Conservation (phyloP, 768 basidiomycete species). For the Leucosporidium yakuticum region DNA sequence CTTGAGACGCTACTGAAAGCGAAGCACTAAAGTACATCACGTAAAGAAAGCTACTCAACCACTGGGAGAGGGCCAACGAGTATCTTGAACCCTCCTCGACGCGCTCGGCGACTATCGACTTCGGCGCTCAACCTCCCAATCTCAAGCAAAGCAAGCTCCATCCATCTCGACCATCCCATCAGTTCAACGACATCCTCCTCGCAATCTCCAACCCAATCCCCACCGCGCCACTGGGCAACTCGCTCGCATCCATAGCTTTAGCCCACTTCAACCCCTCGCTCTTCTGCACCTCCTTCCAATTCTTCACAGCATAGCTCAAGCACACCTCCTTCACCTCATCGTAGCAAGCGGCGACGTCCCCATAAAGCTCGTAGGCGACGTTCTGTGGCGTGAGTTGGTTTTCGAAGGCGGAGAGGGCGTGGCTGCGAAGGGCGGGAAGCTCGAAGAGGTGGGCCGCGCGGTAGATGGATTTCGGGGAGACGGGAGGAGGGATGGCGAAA, state of each 20-base stretch:
- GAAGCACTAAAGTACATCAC: too few relatives aligned
- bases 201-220: background rate
- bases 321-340: background rate
- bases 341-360: background rate
- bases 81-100: too few relatives aligned
- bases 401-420: conserved; percentile 13
- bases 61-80: too few relatives aligned
- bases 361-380: conserved; percentile 12
- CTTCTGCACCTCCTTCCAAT: conserved; percentile 5
- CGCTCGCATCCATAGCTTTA: background rate
- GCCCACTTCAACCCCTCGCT: background rate
- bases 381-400: conserved; percentile 4
- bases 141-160: too few relatives aligned
- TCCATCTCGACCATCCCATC: too few relatives aligned
- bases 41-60: too few relatives aligned
- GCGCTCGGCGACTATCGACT: too few relatives aligned
- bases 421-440: background rate
- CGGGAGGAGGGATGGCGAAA: conserved; percentile 1
- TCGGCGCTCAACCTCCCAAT: too few relatives aligned
- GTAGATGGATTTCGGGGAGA: conserved; percentile 22
- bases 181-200: background rate
- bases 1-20: too few relatives aligned
- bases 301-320: background rate
- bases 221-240: background rate
- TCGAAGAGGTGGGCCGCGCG: conserved; percentile 20